Percentiles rank a stretch among this genome's conserved stretches.
Evolutionary conservation across 2,329 filamentous ascomycete species (phyloP).

Genomic region (Phyllachora maydis): DNA sequence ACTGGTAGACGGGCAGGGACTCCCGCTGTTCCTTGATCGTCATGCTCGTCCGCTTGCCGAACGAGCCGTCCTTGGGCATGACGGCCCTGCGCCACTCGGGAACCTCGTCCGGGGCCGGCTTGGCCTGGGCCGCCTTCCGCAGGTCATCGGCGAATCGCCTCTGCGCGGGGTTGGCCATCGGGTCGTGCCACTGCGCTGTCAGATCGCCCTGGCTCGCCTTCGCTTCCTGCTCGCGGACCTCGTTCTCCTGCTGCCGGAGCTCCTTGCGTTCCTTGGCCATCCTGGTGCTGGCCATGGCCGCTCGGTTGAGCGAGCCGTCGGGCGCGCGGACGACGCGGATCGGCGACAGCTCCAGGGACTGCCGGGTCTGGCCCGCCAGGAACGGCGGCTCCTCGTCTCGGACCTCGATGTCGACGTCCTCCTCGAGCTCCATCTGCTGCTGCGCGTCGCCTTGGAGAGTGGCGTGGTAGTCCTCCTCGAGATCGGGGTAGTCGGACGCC

Average conservation of each 20-base stretch:
- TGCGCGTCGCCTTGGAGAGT: constrained; percentile 70
- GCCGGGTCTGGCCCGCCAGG: constrained; percentile 86
- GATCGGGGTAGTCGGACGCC: constrained; percentile 80
- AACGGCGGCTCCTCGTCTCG: constrained; percentile 93
- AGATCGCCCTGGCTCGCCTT: constrained; percentile 82
- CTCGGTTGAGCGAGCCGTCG: constrained; percentile 91
- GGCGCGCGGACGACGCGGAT: constrained; percentile 95
- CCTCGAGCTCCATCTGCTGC: constrained; percentile 82
- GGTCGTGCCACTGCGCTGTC: constrained; percentile 85
- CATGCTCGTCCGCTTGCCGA: constrained; percentile 74
- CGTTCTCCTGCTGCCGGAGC: constrained; percentile 67
- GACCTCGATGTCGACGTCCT: constrained; percentile 94
- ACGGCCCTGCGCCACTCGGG: constrained; percentile 88
- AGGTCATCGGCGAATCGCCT: constrained; percentile 80
- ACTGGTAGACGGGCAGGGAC: constrained; percentile 71
- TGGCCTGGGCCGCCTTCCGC: constrained; percentile 40
- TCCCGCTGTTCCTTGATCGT: constrained; percentile 92
- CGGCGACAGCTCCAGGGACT: constrained; percentile 82
- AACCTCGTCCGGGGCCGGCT: constrained; percentile 41
- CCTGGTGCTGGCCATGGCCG: constrained; percentile 81
- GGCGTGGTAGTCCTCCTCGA: constrained; percentile 84
- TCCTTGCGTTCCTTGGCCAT: constrained; percentile 83
- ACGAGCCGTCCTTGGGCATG: constrained; percentile 56
- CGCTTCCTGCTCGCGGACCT: constrained; percentile 55
- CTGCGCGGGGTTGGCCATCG: constrained; percentile 73